phyloP scores from a whole-genome alignment of 495 filamentous ascomycete genomes.

The Hapsidospora chrysogenum region DNA sequence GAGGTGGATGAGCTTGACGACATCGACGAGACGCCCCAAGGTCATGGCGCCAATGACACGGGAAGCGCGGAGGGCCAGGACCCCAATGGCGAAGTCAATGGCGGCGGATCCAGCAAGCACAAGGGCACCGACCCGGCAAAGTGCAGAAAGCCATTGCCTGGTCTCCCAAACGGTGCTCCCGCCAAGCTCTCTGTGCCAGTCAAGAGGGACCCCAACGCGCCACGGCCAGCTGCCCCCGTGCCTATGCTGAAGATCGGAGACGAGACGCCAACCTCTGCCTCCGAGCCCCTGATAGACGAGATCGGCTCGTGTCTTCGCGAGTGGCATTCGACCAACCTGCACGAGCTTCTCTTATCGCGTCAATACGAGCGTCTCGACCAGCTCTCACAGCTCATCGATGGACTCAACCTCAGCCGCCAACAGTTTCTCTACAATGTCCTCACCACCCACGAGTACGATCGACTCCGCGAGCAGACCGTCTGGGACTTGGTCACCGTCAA shows the following conservation, averaged over 20 bases:
- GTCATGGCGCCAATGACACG: constrained; percentile 29
- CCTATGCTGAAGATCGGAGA: constrained; percentile 96
- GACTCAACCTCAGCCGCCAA: constrained; percentile 65
- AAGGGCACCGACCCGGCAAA: constrained; percentile 5
- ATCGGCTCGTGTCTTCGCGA: constrained; percentile 91
- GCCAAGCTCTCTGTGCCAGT: constrained; percentile 19
- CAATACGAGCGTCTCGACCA: constrained; percentile 70
- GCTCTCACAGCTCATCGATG: constrained; percentile 59
- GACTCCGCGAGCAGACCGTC: constrained; percentile 66
- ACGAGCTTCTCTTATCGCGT: constrained; percentile 72
- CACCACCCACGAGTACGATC: constrained; percentile 62
- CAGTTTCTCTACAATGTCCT: constrained; percentile 89
- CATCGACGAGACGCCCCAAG: constrained; percentile 12
- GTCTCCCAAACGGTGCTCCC: constrained; percentile 12
- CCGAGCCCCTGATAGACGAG: constrained; percentile 91
- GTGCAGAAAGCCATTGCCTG: constrained; percentile 10
- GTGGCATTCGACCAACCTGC: constrained; percentile 95
- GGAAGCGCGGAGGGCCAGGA: constrained; percentile 15
- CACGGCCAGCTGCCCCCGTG: constrained; percentile 78
- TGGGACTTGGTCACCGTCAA: constrained; percentile 93
- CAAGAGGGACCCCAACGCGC: constrained; percentile 38
- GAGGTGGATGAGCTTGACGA: constrained; percentile 29
- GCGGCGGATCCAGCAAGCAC: constrained; percentile 3
- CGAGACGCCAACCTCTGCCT: constrained; percentile 73
- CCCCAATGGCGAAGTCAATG: constrained; percentile 6